Percentiles rank a stretch among this genome's conserved stretches.
phyloP scores from a whole-genome alignment of 2,329 filamentous ascomycete genomes.

The Neofusicoccum sp. region DNA sequence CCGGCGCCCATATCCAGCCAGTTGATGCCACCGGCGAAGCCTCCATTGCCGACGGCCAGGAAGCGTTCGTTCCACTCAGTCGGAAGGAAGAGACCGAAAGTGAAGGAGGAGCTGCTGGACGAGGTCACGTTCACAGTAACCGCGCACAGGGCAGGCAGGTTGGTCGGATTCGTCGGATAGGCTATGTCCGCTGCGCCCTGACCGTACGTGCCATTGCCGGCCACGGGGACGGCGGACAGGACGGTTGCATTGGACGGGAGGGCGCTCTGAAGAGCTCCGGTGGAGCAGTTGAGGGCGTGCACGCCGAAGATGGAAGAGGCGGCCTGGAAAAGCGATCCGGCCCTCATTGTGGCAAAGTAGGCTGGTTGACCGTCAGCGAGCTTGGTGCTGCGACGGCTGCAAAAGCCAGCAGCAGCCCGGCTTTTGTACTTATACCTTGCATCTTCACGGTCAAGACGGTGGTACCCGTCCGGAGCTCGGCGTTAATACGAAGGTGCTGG shows the following conservation, averaged over 20 bases:
- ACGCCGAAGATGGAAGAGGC: conserved; percentile 15
- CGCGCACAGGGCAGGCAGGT: conserved; percentile 42
- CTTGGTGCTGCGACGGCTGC: background rate
- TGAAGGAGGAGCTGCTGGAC: conserved; percentile 38
- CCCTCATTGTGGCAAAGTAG: conserved; percentile 11
- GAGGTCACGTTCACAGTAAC: conserved; percentile 42
- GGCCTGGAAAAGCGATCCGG: background rate
- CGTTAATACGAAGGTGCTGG: background rate
- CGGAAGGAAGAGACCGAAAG: conserved; percentile 43
- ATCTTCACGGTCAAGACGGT: background rate
- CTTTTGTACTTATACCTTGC: conserved; percentile 3
- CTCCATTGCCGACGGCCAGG: conserved; percentile 49
- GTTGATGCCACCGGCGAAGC: conserved; percentile 52
- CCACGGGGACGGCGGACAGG: conserved; percentile 36
- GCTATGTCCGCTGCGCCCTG: conserved; percentile 42
- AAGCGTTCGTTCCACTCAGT: conserved; percentile 43
- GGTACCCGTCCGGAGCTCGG: background rate
- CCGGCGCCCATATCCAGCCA: conserved; percentile 51
- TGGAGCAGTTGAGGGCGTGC: conserved; percentile 36
- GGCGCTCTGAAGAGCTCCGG: conserved; percentile 35
- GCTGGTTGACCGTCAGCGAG: background rate
- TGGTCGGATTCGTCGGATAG: conserved; percentile 43
- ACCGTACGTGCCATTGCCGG: conserved; percentile 41
- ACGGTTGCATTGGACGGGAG: conserved; percentile 40
- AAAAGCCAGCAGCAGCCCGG: background rate